Evolutionary conservation across 176 grass and related monocot genomes (phyloP).

Genomic region (sorghum (Sorghum bicolor)): Sorghum_bicolor_NCBIv3 NC_012870.2:13402001-13402500

Average conservation of each 20-base stretch:
- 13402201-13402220: not conserved
- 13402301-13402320: not conserved
- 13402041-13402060: not conserved
- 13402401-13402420: too few relatives aligned
- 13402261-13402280: not conserved
- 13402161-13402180: not conserved
- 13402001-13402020: not conserved
- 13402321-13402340: not conserved
- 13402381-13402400: too few relatives aligned
- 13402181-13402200: not conserved
- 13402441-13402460: too few relatives aligned
- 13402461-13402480: too few relatives aligned
- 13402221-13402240: conserved; percentile 4
- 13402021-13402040: not conserved
- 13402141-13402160: not conserved
- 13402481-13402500: too few relatives aligned
- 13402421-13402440: too few relatives aligned
- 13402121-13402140: not conserved
- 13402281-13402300: not conserved
- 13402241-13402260: not conserved
- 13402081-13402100: conserved; percentile 29
- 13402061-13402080: not conserved
- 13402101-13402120: conserved; percentile 2
- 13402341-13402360: not conserved
- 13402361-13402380: too few relatives aligned